These are phyloP conservation scores for Porcisia deanei DNA, from an alignment of 208 protist genomes.

Conservation along the genomic window DNA sequence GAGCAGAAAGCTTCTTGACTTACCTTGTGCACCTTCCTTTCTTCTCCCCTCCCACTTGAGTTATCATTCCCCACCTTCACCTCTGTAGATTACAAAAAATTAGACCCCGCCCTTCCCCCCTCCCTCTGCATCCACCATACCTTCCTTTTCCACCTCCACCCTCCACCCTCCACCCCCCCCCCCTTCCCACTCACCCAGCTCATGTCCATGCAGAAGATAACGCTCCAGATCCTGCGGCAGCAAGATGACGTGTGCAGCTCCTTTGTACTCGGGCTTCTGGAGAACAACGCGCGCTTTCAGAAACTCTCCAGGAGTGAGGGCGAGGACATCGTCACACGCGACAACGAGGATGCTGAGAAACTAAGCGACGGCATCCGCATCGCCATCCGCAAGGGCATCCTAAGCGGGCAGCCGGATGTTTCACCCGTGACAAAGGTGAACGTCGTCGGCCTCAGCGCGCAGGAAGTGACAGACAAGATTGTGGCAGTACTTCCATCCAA, in stretches of 20 bases:
- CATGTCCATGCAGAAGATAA: conserved; percentile 28
- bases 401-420: conserved; percentile 45
- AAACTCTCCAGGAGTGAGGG: conserved; percentile 67
- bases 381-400: conserved; percentile 67
- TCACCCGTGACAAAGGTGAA: conserved; percentile 51
- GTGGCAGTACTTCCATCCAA: conserved; percentile 47
- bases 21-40: neutral
- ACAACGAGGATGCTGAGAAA: conserved; percentile 89
- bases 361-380: conserved; percentile 85
- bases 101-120: neutral
- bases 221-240: conserved; percentile 55
- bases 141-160: neutral
- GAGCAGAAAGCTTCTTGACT: neutral
- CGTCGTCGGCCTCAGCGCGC: conserved; percentile 70
- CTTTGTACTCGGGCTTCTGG: conserved; percentile 59
- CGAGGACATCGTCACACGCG: conserved; percentile 69
- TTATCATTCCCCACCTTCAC: neutral
- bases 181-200: no score
- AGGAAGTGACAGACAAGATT: conserved; percentile 82
- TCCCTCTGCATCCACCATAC: neutral
- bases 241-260: conserved; percentile 88
- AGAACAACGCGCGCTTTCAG: conserved; percentile 50
- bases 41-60: neutral
- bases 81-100: neutral
- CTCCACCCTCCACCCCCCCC: neutral